Percentiles rank a stretch among this genome's conserved stretches.
phyloP scores from a whole-genome alignment of 2,329 filamentous ascomycete genomes.

The Xylaria sp. region DNA sequence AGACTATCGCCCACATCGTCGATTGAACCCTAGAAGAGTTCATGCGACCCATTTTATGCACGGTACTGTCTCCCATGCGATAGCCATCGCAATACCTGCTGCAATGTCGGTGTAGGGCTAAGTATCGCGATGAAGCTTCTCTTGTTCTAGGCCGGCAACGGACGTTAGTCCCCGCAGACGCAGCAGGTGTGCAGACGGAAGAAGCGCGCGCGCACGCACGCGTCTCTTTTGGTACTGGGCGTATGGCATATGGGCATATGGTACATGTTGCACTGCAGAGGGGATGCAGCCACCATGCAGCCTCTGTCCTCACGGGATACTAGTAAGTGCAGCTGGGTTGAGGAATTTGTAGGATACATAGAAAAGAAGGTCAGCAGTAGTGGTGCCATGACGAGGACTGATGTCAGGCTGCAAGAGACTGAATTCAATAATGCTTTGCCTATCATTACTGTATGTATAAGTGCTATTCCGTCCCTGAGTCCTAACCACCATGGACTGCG shows the following conservation, averaged over 20 bases:
- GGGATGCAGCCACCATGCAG: constrained; percentile 30
- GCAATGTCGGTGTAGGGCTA: constrained; percentile 39
- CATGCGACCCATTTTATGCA: constrained; percentile 36
- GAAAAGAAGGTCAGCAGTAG: constrained; percentile 5
- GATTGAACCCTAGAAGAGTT: constrained; percentile 20
- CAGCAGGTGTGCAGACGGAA: not conserved
- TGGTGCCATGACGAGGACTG: constrained; percentile 12
- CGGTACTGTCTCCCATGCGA: constrained; percentile 32
- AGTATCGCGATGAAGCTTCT: constrained; percentile 21
- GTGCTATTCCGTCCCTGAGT: constrained; percentile 7
- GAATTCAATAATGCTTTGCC: not conserved
- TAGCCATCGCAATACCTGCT: constrained; percentile 14
- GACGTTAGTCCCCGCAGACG: constrained; percentile 29
- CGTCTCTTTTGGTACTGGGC: constrained; percentile 23
- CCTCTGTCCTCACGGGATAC: constrained; percentile 1
- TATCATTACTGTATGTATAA: not conserved
- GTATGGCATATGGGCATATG: constrained; percentile 22
- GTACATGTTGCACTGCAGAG: constrained; percentile 24
- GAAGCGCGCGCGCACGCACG: not conserved
- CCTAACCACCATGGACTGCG: constrained; percentile 1
- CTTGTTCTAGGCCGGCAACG: constrained; percentile 33
- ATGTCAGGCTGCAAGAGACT: not conserved
- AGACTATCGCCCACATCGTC: constrained; percentile 13
- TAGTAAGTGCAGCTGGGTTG: constrained; percentile 6
- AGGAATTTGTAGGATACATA: constrained; percentile 5